Conservation (phyloP, 2,329 filamentous ascomycete species). For the Aspergillus fijiensis region DNA sequence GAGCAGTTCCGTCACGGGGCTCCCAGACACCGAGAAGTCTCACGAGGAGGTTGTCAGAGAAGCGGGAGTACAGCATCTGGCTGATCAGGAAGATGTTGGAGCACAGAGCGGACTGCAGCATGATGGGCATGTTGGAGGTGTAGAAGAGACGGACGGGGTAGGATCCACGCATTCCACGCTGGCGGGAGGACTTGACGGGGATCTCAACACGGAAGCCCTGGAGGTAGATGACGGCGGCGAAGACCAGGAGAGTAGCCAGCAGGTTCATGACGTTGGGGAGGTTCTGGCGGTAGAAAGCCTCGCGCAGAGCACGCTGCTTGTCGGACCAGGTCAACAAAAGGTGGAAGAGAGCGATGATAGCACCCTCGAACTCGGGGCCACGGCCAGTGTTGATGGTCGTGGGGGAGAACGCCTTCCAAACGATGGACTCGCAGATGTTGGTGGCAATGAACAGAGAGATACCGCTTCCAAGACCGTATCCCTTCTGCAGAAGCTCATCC, state of each 20-base stretch:
- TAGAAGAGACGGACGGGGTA: slow-evolving; percentile 99
- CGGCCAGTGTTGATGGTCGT: slow-evolving; percentile 99
- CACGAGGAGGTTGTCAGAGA: slow-evolving; percentile 98
- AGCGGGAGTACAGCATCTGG: slow-evolving; percentile 99
- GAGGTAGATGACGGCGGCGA: slow-evolving; percentile 97
- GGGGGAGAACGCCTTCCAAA: slow-evolving; percentile 99
- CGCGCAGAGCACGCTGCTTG: slow-evolving; percentile 97
- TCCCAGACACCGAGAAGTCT: slow-evolving; percentile 98
- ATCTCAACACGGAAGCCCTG: slow-evolving; percentile 99
- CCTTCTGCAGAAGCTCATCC: slow-evolving; percentile 98
- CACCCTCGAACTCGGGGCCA: slow-evolving; percentile 98
- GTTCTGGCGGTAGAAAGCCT: slow-evolving; percentile 99
- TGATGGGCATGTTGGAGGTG: slow-evolving; percentile 99
- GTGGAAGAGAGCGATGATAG: slow-evolving; percentile 96
- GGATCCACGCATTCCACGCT: slow-evolving; percentile 96
- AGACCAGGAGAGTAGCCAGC: slow-evolving; percentile 86
- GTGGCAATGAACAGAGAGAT: slow-evolving; percentile 99
- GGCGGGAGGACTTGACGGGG: slow-evolving; percentile 97
- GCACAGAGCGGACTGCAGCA: slow-evolving; percentile 97
- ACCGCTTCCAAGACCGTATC: slow-evolving; percentile 95
- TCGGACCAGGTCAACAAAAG: slow-evolving; percentile 97
- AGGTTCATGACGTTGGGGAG: slow-evolving; percentile 99
- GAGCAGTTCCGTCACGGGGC: slow-evolving; percentile 86
- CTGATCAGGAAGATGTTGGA: slow-evolving; percentile 99
- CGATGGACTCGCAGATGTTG: slow-evolving; percentile 99